Conservation (phyloP, 352 stramenopile genomes). For the Phytophthora brassicae region DNA sequence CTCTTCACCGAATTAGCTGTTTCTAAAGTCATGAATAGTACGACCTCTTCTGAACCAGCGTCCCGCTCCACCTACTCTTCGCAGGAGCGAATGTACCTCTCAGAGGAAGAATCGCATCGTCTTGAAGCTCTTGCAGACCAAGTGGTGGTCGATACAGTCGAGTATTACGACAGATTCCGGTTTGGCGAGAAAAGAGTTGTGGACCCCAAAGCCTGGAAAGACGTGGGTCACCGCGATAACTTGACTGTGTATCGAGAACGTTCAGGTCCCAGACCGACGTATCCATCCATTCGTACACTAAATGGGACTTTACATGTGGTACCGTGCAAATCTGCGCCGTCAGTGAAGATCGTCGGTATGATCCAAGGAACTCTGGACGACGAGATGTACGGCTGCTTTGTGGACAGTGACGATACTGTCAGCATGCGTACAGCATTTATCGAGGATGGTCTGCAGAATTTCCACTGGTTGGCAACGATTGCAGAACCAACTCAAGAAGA, state of each 20-base stretch:
- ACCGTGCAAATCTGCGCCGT: constrained; percentile 33
- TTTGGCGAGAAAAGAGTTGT: constrained; percentile 39
- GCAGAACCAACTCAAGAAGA: constrained; percentile 43
- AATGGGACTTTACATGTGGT: constrained; percentile 31
- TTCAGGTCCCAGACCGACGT: constrained; percentile 25
- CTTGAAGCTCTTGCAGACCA: constrained; percentile 35
- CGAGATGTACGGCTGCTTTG: constrained; percentile 53
- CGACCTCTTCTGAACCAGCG: constrained; percentile 22
- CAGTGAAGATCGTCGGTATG: constrained; percentile 38
- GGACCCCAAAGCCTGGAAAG: constrained; percentile 42
- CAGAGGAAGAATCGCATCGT: constrained; percentile 16
- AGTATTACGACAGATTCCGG: constrained; percentile 40
- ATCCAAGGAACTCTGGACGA: constrained; percentile 45
- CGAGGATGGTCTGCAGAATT: constrained; percentile 36
- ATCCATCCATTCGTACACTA: constrained; percentile 36
- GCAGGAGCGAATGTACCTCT: constrained; percentile 28
- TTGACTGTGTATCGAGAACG: constrained; percentile 49
- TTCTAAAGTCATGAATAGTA: constrained; percentile 28
- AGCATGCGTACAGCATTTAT: constrained; percentile 35
- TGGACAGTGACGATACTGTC: constrained; percentile 44
- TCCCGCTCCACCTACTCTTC: constrained; percentile 11
- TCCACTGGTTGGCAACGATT: constrained; percentile 43
- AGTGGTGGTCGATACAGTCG: constrained; percentile 42
- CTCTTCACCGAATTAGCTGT: constrained; percentile 1
- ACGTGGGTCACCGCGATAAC: constrained; percentile 45